Evolutionary conservation across 2,329 filamentous ascomycete genomes (phyloP).

Genomic region (Ophiosphaerella korrae): DNA sequence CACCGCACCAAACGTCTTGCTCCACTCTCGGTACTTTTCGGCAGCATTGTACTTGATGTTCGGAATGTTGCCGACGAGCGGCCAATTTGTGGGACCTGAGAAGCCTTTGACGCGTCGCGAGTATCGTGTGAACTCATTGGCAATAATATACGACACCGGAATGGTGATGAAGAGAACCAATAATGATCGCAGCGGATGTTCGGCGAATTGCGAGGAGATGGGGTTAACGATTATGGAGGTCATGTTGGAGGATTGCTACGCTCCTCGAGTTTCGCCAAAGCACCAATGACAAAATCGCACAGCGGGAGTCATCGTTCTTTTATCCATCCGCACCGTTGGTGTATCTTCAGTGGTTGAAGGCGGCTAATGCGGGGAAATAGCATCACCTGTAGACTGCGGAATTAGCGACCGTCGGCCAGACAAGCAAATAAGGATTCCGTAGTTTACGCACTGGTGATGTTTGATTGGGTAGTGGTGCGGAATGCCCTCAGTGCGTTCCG

Average conservation of each 20-base stretch:
- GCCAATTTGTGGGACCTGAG: conserved; percentile 46
- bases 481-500: neutral
- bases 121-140: conserved; percentile 45
- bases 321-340: neutral
- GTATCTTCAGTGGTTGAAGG: neutral
- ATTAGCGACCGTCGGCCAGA: conserved; percentile 10
- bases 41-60: conserved; percentile 51
- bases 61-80: conserved; percentile 50
- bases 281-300: neutral
- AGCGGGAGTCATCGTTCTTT: neutral
- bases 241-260: conserved; percentile 18
- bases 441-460: neutral
- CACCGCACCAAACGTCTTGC: conserved; percentile 48
- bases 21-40: conserved; percentile 52
- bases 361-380: conserved; percentile 22
- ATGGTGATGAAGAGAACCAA: conserved; percentile 31
- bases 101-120: conserved; percentile 47
- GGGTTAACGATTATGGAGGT: conserved; percentile 35
- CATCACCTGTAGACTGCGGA: conserved; percentile 11
- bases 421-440: neutral
- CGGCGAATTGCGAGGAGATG: conserved; percentile 24
- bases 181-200: conserved; percentile 33
- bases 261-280: neutral
- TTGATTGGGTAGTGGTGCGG: neutral
- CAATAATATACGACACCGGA: conserved; percentile 41